Base-by-base conservation (phyloP, 2,329 filamentous ascomycete species). In the Penicillium sp. region DNA sequence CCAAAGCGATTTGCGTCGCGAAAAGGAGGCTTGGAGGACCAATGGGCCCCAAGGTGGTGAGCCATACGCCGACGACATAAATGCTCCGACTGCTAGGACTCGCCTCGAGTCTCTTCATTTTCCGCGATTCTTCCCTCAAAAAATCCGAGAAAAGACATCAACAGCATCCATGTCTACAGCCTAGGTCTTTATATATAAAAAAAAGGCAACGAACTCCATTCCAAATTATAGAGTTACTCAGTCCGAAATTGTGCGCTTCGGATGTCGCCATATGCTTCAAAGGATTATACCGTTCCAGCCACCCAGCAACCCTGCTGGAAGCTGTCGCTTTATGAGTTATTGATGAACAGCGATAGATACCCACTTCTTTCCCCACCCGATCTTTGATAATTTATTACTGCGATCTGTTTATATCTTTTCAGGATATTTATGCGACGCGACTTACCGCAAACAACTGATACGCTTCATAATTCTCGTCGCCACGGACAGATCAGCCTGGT, bases 1-100 rank as follows among this genome's bases (percentile, higher is more conserved):
- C 2, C 76, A 79, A 59, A 75, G 75, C 57, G 78, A 81, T 48
- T 74, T 82, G 44, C 75, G 78, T 52, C 77, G 76, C 17, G 81
- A 83, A 64, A 81, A 77, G 60, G 69, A 76, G 44, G 75, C 76
- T 2, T 83, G 80, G 79, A 69, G 64, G 5, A 68, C 74, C 30
- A 73, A 76, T 46, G 70, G 66, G 23, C 68, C 66, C 13, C 73
- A 76, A 62, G 73, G 74, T 31, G 76, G 73, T 8, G 73, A 75
- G 53, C 76, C 66, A 2, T 80, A 72, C 62, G 73, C 72, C 7
- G 78, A 80, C 60, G 76, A 78, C 45, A 73, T 78, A 51, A 65
- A 67, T 19, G 76, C 72, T 5, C 74, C 76, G 4, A 73, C 70
- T 11, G 74, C 75, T 5, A 72, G 71, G 19, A 79, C 77, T 13